These are phyloP conservation scores for Cytospora chrysosperma DNA, from an alignment of 2,329 filamentous ascomycete genomes.

Conservation along the genomic window DNA sequence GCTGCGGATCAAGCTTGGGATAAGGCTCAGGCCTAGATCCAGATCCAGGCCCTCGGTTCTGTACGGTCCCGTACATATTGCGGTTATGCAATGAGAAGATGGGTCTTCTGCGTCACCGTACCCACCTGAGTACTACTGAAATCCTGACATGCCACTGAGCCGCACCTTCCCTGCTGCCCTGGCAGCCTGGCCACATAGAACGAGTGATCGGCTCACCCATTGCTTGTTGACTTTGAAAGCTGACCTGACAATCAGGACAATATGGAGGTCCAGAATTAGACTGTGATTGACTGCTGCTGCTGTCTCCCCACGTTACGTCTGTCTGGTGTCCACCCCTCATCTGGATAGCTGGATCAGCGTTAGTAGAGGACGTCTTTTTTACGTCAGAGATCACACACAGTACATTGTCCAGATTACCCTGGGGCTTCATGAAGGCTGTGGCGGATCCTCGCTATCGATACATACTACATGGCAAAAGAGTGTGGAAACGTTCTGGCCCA, in stretches of 20 bases:
- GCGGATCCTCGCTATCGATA: not conserved
- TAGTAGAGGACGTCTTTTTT: constrained; percentile 5
- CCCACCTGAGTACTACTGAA: not conserved
- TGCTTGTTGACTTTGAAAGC: not conserved
- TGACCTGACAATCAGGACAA: not conserved
- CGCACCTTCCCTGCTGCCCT: not conserved
- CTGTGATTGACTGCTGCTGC: too few species aligned
- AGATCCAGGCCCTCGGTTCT: not conserved
- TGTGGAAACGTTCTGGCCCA: constrained; percentile 6
- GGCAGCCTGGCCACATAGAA: not conserved
- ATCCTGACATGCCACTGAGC: not conserved
- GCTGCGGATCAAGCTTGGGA: not conserved
- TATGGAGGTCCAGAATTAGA: not conserved
- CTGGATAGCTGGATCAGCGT: not conserved
- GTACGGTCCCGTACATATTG: not conserved
- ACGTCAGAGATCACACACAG: constrained; percentile 10
- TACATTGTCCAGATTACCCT: not conserved
- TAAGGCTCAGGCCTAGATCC: not conserved
- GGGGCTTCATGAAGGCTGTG: not conserved
- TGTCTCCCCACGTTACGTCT: not conserved
- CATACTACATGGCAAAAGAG: too few species aligned
- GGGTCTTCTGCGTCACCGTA: not conserved
- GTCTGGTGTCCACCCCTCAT: not conserved
- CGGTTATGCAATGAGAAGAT: not conserved
- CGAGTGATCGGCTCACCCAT: not conserved